A percentile compares a stretch with the other conserved stretches of the same genome.
phyloP scores from a whole-genome alignment of 2,329 filamentous ascomycete species.

The Neurospora sp. region DNA sequence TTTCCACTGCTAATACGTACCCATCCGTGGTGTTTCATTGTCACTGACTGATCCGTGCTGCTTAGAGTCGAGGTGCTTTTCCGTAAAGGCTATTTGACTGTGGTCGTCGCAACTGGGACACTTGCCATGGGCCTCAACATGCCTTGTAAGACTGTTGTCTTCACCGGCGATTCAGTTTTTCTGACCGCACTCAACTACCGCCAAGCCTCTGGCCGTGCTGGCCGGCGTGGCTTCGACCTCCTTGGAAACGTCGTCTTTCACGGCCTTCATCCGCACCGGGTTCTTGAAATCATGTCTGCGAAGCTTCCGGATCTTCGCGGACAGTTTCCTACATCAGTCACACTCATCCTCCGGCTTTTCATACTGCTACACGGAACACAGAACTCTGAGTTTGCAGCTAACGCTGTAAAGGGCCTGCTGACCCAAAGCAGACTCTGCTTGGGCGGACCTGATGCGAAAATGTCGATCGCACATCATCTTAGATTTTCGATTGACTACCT shows the following conservation, averaged over 20 bases:
- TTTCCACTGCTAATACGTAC: background rate
- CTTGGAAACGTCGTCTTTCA: conserved; percentile 76
- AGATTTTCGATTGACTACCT: conserved; percentile 77
- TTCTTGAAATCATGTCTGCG: conserved; percentile 61
- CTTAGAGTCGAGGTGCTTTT: conserved; percentile 60
- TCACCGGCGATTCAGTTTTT: conserved; percentile 62
- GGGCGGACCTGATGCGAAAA: conserved; percentile 56
- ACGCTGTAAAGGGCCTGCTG: conserved; percentile 55
- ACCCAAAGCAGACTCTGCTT: conserved; percentile 62
- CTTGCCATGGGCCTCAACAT: conserved; percentile 72
- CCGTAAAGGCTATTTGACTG: conserved; percentile 58
- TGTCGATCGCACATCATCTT: conserved; percentile 64
- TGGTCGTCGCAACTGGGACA: conserved; percentile 67
- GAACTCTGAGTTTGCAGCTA: conserved; percentile 49
- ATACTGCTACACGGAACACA: conserved; percentile 57
- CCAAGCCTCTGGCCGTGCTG: conserved; percentile 67
- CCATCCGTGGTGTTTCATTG: background rate
- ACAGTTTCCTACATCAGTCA: conserved; percentile 69
- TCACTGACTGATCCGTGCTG: background rate
- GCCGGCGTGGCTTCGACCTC: conserved; percentile 69
- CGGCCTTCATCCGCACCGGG: conserved; percentile 48
- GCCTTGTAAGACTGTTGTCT: conserved; percentile 75
- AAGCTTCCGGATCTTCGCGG: conserved; percentile 63
- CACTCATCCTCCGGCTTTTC: conserved; percentile 59
- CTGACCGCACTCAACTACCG: conserved; percentile 67